Base-by-base conservation (phyloP, 306 rosid genomes). In the Corylus avellana region DNA sequence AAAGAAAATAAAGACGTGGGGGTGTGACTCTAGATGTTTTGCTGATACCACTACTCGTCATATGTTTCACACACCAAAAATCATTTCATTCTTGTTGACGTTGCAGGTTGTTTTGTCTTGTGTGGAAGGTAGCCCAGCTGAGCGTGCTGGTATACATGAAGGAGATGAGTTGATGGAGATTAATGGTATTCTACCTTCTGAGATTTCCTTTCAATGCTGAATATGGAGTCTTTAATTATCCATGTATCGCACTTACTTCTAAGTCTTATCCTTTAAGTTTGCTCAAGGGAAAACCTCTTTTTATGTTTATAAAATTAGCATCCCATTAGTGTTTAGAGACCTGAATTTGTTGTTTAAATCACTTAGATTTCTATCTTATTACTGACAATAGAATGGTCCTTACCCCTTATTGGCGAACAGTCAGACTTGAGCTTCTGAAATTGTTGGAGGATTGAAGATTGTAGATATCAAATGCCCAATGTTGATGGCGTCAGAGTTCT, bases 141-240 rank as follows among this genome's bases (percentile, higher is more conserved):
- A 95, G 79, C 97, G 98, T 57, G 95, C 98, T 72, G 98, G 98
- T 74, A 85, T 95, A 81, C 98, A 85, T 73, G 89, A 91, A 78
- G 98, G 98, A 85, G 98, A 95, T 78, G 92, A 95, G 86, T 81
- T 95, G 86, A 87, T 95, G 46, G 98, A 95, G 86, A 95, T 95
- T 78, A 90, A 95, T 66, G 98, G 98, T 95, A 70, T 9, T 61
- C 17, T 77, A 80, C 27, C 73, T 70, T 72, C 74, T 79, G 48
- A 44, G 50, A 5, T 35, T 70, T 72, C 12, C 44, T 49, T 27
- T 79, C 61, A 51, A 11, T 47, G 29, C 42, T 27, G 44, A 62
- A 58, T 64, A 16, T 32, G 70, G 12, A 37, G 7, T 14, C 70
- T 16, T 64, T 64, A 64, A 2, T 12, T 64, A 64, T 35, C 69